These are phyloP conservation scores for Alternaria ethzedia DNA, from an alignment of 2,329 filamentous ascomycete genomes.

Conservation along the genomic window DNA sequence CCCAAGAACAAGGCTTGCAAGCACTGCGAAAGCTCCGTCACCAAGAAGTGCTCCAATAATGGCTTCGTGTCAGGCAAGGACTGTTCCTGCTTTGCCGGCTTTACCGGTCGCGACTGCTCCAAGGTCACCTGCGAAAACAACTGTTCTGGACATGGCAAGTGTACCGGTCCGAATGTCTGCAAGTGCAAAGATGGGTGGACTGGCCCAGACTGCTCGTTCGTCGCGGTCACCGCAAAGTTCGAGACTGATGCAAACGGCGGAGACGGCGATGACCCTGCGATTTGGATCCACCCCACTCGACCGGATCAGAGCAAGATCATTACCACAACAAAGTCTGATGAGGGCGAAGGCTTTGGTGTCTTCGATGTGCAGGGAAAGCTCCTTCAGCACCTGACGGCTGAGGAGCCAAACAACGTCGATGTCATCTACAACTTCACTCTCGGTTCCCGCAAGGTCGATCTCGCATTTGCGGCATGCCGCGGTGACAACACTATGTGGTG, in stretches of 20 bases:
- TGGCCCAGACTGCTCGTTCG: constrained; percentile 38
- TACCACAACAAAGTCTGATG: constrained; percentile 60
- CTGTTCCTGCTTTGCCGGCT: constrained; percentile 38
- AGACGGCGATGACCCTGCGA: constrained; percentile 41
- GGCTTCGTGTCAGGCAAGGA: constrained; percentile 16
- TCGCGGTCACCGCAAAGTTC: constrained; percentile 36
- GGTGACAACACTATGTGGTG: constrained; percentile 61
- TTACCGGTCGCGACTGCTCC: constrained; percentile 30
- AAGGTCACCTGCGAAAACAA: constrained; percentile 27
- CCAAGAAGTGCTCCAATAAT: constrained; percentile 27
- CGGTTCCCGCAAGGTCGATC: constrained; percentile 54
- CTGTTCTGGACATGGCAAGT: constrained; percentile 37
- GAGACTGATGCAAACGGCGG: constrained; percentile 44
- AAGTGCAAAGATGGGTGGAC: constrained; percentile 33
- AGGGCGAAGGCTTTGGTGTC: constrained; percentile 57
- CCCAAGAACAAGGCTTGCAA: constrained; percentile 25
- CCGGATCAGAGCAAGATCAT: constrained; percentile 57
- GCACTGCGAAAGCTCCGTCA: constrained; percentile 20
- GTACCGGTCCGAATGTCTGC: constrained; percentile 34
- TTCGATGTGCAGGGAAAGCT: constrained; percentile 59
- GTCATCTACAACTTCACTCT: constrained; percentile 59
- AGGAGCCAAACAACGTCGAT: constrained; percentile 62
- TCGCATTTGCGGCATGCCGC: constrained; percentile 60
- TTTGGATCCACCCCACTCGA: constrained; percentile 40
- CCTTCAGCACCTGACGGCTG: constrained; percentile 54